Evolutionary conservation across 2,329 filamentous ascomycete genomes (phyloP).

Genomic region (Monilinia fructicola): DNA sequence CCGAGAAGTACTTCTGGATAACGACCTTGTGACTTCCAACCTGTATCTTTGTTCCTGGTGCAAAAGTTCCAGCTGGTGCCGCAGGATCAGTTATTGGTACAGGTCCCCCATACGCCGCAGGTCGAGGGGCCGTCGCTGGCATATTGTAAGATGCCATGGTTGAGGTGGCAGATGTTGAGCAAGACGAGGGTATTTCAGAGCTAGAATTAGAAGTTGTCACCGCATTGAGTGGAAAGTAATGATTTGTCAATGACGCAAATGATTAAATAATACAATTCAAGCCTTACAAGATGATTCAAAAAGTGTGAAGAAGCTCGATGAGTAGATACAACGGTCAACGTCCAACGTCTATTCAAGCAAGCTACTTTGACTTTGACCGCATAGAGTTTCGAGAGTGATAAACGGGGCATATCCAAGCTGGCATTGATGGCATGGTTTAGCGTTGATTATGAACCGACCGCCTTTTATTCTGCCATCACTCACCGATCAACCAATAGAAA

Average conservation of each 20-base stretch:
- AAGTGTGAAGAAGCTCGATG: constrained; percentile 9
- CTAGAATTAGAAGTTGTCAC: constrained; percentile 32
- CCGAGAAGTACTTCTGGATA: constrained; percentile 95
- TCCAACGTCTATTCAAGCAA: constrained; percentile 15
- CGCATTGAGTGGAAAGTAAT: constrained; percentile 36
- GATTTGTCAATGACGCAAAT: background rate
- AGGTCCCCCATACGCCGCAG: constrained; percentile 48
- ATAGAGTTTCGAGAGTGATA: constrained; percentile 14
- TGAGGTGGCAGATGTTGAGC: constrained; percentile 27
- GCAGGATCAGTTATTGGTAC: constrained; percentile 44
- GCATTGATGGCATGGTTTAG: constrained; percentile 18
- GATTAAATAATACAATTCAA: constrained; percentile 10
- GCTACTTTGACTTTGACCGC: constrained; percentile 11
- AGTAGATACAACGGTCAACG: constrained; percentile 14
- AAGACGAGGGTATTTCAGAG: constrained; percentile 28
- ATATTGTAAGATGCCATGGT: constrained; percentile 48
- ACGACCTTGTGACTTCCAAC: constrained; percentile 89
- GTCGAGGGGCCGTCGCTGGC: constrained; percentile 44
- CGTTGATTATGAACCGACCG: constrained; percentile 3
- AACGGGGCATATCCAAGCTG: constrained; percentile 23
- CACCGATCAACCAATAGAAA: constrained; percentile 13
- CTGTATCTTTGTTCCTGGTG: constrained; percentile 93
- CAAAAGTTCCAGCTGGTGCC: constrained; percentile 80
- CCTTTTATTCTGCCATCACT: constrained; percentile 6
- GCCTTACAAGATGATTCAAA: background rate